Base-by-base conservation (phyloP, 148 eudicot species). In the Salicornia ramosissima region DNA sequence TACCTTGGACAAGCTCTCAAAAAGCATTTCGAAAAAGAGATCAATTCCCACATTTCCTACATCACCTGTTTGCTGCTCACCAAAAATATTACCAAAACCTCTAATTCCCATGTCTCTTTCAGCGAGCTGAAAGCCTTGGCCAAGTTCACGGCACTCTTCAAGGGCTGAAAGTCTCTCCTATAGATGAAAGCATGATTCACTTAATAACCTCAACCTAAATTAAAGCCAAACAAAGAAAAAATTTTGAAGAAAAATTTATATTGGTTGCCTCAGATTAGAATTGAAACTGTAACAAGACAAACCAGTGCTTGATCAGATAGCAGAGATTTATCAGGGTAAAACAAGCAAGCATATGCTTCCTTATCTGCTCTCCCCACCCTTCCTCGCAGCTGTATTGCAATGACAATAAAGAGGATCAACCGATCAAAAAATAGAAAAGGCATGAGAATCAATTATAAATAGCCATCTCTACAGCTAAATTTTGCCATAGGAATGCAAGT, bases 21-120 rank as follows among this genome's bases (percentile, higher is more conserved):
- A 93, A 28, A 93, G 90, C 98, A 93, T 93, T 80, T 93, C 96
- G 70, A 86, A 93, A 78, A 86, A 93, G 75, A 93, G 91, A 81
- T 88, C 96, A 73, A 88, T 85, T 77, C 98, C 91, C 56, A 92
- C 97, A 75, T 94, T 90, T 79, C 97, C 98, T 73, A 94, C 83
- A 81, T 94, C 98, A 64, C 98, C 98, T 25, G 98, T 90, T 78
- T 94, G 97, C 75, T 94, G 97, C 82, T 90, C 98, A 15, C 98
- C 98, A 78, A 94, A 94, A 59, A 94, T 94, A 83, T 90, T 94
- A 73, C 98, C 98, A 81, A 90, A 94, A 29, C 98, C 98, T 83
- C 98, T 87, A 30, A 90, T 94, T 34, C 88, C 91, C 98, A 94
- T 94, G 75, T 94, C 98, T 82, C 91, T 87, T 83, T 94, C 97